phyloP scores from a whole-genome alignment of 345 rosid genomes.

The Linum trigynum region DNA sequence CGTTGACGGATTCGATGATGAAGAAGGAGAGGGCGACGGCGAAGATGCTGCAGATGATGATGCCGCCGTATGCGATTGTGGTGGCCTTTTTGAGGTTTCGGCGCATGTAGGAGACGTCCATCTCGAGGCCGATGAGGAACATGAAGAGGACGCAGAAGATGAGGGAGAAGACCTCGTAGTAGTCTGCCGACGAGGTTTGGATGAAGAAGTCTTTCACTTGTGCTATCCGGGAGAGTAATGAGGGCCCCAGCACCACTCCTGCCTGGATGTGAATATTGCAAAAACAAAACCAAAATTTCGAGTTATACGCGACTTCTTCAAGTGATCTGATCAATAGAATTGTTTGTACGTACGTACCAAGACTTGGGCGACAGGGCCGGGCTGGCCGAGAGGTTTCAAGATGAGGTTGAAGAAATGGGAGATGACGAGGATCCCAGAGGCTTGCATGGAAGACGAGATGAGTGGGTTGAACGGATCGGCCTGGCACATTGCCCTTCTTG shows the following conservation, averaged over 20 bases:
- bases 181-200: conserved; percentile 45
- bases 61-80: conserved; percentile 39
- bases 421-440: conserved; percentile 63
- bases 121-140: conserved; percentile 73
- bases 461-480: conserved; percentile 61
- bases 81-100: conserved; percentile 40
- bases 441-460: conserved; percentile 47
- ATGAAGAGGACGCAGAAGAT: conserved; percentile 51
- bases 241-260: conserved; percentile 65
- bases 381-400: conserved; percentile 62
- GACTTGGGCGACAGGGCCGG: conserved; percentile 84
- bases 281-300: no score
- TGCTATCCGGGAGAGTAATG: conserved; percentile 41
- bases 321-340: no score
- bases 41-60: conserved; percentile 25
- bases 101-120: conserved; percentile 43
- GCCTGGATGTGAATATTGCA: conserved; percentile 34
- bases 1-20: conserved; percentile 18
- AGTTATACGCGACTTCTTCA: no score
- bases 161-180: conserved; percentile 38
- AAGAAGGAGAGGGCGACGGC: conserved; percentile 33
- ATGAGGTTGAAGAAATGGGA: conserved; percentile 72
- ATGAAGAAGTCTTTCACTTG: conserved; percentile 35
- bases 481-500: conserved; percentile 18
- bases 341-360: conserved; percentile 30